A percentile compares a stretch with the other conserved stretches of the same genome.
Conservation (phyloP, 2,329 filamentous ascomycete genomes). For the Cladosporium colombiae region DNA sequence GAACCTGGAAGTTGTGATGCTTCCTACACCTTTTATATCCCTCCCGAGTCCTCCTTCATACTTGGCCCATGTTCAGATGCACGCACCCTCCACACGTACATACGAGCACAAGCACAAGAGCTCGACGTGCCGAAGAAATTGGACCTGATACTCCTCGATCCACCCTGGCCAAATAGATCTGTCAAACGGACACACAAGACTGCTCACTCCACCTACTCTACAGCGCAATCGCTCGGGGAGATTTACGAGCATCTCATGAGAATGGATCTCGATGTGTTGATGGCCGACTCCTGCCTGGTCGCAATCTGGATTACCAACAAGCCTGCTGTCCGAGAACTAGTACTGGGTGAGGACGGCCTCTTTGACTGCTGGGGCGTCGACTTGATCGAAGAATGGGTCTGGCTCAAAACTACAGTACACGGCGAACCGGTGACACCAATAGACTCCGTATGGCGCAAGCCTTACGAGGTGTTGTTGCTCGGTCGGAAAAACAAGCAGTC, state of each 20-base stretch:
- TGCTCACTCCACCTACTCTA: conserved; percentile 35
- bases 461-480: conserved; percentile 73
- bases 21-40: conserved; percentile 41
- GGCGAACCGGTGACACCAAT: conserved; percentile 67
- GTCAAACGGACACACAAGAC: conserved; percentile 59
- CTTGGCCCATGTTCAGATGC: conserved; percentile 48
- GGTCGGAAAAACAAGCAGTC: conserved; percentile 42
- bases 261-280: conserved; percentile 54
- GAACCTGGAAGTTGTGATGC: not conserved
- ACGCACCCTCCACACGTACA: conserved; percentile 40
- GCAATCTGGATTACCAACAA: conserved; percentile 81
- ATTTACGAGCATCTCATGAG: conserved; percentile 44
- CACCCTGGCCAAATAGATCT: conserved; percentile 80
- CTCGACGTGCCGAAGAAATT: conserved; percentile 55
- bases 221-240: conserved; percentile 45
- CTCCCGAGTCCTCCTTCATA: conserved; percentile 53
- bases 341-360: conserved; percentile 58
- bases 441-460: conserved; percentile 67
- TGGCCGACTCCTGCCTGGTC: conserved; percentile 59
- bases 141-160: conserved; percentile 70
- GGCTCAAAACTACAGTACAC: conserved; percentile 69
- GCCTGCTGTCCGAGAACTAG: conserved; percentile 54
- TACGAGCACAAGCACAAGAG: conserved; percentile 40
- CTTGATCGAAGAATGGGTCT: conserved; percentile 70
- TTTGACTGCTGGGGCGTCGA: conserved; percentile 69